A percentile compares a stretch with the other conserved stretches of the same genome.
phyloP scores from a whole-genome alignment of 495 filamentous ascomycete genomes.

The Neurospora terricola region DNA sequence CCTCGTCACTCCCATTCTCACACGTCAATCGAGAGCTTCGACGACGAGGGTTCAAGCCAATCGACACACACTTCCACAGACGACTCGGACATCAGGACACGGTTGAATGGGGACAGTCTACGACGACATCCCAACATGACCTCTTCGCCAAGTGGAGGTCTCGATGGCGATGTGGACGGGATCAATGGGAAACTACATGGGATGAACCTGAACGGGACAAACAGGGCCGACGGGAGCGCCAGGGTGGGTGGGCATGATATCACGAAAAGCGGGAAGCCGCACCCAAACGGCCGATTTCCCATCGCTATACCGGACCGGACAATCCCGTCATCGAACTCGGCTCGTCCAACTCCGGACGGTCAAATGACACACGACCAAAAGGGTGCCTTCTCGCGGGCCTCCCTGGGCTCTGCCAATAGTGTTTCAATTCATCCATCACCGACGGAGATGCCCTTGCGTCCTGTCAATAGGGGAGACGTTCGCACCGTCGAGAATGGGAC shows the following conservation, averaged over 20 bases:
- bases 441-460: slow-evolving; percentile 24
- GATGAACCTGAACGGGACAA: not conserved
- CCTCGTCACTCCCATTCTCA: slow-evolving; percentile 21
- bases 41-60: slow-evolving; percentile 24
- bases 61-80: slow-evolving; percentile 20
- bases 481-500: slow-evolving; percentile 20
- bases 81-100: slow-evolving; percentile 16
- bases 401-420: slow-evolving; percentile 20
- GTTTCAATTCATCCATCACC: slow-evolving; percentile 23
- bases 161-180: slow-evolving; percentile 10
- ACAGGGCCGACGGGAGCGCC: not conserved
- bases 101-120: slow-evolving; percentile 10
- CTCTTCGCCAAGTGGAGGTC: slow-evolving; percentile 12
- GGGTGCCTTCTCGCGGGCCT: slow-evolving; percentile 12
- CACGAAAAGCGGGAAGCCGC: slow-evolving; percentile 7
- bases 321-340: not conserved
- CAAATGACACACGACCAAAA: not conserved
- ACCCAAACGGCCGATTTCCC: slow-evolving; percentile 8
- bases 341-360: not conserved
- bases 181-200: not conserved
- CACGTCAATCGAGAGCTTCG: slow-evolving; percentile 27
- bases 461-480: slow-evolving; percentile 21
- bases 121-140: slow-evolving; percentile 18
- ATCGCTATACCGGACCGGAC: slow-evolving; percentile 12
- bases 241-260: not conserved